Conservation (phyloP, 495 filamentous ascomycete species). For the Neurospora sp. region DNA sequence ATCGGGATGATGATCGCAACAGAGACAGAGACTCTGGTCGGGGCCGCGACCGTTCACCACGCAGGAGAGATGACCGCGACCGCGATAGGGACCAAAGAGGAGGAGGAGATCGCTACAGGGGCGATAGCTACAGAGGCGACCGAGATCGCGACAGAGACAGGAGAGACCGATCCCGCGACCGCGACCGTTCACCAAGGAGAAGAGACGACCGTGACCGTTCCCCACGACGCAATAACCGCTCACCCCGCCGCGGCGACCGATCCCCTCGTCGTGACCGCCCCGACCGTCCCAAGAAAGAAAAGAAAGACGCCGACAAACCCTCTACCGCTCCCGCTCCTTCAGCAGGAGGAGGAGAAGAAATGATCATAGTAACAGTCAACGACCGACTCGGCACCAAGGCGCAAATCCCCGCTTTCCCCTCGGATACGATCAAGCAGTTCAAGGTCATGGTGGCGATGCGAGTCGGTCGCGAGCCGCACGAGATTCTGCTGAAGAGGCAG, state of each 20-base stretch:
- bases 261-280: conserved; percentile 14
- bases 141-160: conserved; percentile 5
- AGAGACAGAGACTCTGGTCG: conserved; percentile 13
- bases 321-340: conserved; percentile 14
- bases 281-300: not conserved
- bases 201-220: not conserved
- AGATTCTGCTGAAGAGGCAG: conserved; percentile 86
- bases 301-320: not conserved
- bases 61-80: conserved; percentile 13
- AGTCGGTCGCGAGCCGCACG: conserved; percentile 78
- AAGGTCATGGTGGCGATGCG: conserved; percentile 81
- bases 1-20: conserved; percentile 24
- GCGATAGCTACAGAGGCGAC: conserved; percentile 4
- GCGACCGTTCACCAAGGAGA: not conserved
- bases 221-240: conserved; percentile 6
- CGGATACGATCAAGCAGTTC: conserved; percentile 73
- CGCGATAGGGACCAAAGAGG: conserved; percentile 11
- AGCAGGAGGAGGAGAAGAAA: conserved; percentile 47
- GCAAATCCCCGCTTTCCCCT: conserved; percentile 74
- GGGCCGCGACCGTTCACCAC: conserved; percentile 9
- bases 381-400: conserved; percentile 87
- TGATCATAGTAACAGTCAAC: conserved; percentile 90
- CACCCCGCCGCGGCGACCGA: conserved; percentile 23
- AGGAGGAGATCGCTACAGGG: not conserved
- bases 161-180: not conserved